A percentile compares a stretch with the other conserved stretches of the same genome.
Conservation (phyloP, 441 rosid genomes). For the Gossypium trilobum region DNA sequence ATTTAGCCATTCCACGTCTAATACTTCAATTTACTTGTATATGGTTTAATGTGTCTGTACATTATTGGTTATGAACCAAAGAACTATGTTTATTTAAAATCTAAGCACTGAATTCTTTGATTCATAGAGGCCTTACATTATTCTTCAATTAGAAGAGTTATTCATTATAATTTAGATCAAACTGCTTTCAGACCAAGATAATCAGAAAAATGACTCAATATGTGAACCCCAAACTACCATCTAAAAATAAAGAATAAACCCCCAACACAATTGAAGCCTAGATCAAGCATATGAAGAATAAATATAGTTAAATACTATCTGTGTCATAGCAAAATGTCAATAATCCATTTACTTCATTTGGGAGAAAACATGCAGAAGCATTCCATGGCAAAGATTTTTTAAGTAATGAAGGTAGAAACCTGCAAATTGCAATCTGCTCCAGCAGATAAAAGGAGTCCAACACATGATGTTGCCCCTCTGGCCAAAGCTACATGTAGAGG, state of each 20-base stretch:
- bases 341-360: not conserved
- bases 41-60: not conserved
- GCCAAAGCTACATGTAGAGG: slow-evolving; percentile 96
- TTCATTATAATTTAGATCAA: not conserved
- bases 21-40: not conserved
- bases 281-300: not conserved
- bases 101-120: not conserved
- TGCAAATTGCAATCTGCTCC: slow-evolving; percentile 87
- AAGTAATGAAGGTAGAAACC: slow-evolving; percentile 34
- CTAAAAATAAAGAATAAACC: not conserved
- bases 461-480: slow-evolving; percentile 88
- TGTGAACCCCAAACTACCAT: not conserved
- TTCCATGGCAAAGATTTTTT: not conserved
- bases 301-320: not conserved
- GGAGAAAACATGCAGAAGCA: slow-evolving; percentile 13
- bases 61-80: not conserved
- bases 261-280: not conserved
- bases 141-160: not conserved
- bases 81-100: not conserved
- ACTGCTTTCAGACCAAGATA: not conserved
- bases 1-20: not conserved
- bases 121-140: not conserved
- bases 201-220: not conserved
- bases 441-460: slow-evolving; percentile 73
- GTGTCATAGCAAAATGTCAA: not conserved